Evolutionary conservation across 495 filamentous ascomycete species (phyloP).

Genomic region (Penicillium dipodomyicola): DNA sequence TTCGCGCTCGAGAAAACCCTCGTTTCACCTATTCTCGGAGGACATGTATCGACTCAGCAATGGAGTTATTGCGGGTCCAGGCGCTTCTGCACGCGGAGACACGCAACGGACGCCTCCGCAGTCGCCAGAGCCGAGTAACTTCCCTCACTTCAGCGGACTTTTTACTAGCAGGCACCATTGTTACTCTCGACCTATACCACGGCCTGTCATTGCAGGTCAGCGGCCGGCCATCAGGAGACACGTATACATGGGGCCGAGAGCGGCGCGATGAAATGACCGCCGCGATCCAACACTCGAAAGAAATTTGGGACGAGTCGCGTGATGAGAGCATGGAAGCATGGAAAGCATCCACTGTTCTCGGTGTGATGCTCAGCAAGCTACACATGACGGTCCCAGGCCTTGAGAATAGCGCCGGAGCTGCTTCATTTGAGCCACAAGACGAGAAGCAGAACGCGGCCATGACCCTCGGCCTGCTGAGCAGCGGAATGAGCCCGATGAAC

Average conservation of each 20-base stretch:
- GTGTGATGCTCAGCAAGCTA: conserved; percentile 76
- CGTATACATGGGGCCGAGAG: conserved; percentile 66
- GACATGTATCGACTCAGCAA: conserved; percentile 81
- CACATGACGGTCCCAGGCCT: conserved; percentile 39
- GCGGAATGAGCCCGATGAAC: conserved; percentile 63
- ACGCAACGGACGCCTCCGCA: conserved; percentile 66
- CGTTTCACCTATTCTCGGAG: conserved; percentile 80
- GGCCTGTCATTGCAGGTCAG: conserved; percentile 35
- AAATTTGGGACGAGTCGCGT: conserved; percentile 73
- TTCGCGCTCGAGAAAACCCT: conserved; percentile 71
- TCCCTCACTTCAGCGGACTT: conserved; percentile 81
- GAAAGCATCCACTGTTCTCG: conserved; percentile 74
- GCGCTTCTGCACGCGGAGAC: conserved; percentile 72
- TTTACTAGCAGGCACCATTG: conserved; percentile 82
- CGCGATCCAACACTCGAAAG: conserved; percentile 65
- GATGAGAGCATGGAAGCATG: conserved; percentile 84
- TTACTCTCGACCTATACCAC: conserved; percentile 75
- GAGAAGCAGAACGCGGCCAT: conserved; percentile 68
- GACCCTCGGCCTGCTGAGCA: conserved; percentile 76
- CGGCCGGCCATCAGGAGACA: conserved; percentile 47
- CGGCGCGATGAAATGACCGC: conserved; percentile 72
- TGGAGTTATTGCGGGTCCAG: conserved; percentile 76
- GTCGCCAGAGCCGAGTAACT: conserved; percentile 69
- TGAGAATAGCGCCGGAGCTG: conserved; percentile 25
- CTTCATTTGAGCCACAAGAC: conserved; percentile 37